Conservation (phyloP, 257 asterid species). For the Penstemon eatonii region DNA sequence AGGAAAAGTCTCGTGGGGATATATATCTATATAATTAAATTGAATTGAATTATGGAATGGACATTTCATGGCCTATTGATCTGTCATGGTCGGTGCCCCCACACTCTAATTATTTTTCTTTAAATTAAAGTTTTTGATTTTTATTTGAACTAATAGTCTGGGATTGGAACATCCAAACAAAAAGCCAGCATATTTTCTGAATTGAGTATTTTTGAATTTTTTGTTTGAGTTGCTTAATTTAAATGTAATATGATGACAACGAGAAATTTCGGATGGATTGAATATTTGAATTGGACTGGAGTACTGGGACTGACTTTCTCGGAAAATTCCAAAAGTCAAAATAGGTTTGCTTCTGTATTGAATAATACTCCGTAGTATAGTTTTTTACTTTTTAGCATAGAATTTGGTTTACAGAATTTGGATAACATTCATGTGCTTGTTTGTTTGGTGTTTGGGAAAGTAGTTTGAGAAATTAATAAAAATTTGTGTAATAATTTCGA, state of each 20-base stretch:
- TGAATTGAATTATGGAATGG: background rate
- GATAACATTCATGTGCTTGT: no score
- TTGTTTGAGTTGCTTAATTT: slow-evolving; percentile 13
- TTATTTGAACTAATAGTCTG: background rate
- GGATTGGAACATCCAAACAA: slow-evolving; percentile 21
- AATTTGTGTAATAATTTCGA: no score
- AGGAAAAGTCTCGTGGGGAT: slow-evolving; percentile 23
- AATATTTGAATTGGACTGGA: no score
- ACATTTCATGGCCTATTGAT: background rate
- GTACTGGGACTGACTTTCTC: slow-evolving; percentile 18
- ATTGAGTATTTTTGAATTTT: slow-evolving; percentile 12
- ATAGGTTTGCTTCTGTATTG: slow-evolving; percentile 10
- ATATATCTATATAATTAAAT: background rate
- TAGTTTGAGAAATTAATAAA: no score
- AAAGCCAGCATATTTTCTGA: slow-evolving; percentile 15
- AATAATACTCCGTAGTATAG: no score
- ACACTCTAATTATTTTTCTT: slow-evolving; percentile 8
- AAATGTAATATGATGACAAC: background rate
- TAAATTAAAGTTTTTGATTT: background rate
- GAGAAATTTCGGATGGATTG: slow-evolving; percentile 16
- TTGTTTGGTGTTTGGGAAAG: no score
- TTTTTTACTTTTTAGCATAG: no score
- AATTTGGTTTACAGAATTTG: no score
- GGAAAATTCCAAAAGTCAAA: slow-evolving; percentile 30
- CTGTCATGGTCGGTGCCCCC: slow-evolving; percentile 39